Percentiles rank a stretch among this genome's conserved stretches.
Conservation (phyloP, 768 basidiomycete genomes). For the Lentinula aciculospora region DNA sequence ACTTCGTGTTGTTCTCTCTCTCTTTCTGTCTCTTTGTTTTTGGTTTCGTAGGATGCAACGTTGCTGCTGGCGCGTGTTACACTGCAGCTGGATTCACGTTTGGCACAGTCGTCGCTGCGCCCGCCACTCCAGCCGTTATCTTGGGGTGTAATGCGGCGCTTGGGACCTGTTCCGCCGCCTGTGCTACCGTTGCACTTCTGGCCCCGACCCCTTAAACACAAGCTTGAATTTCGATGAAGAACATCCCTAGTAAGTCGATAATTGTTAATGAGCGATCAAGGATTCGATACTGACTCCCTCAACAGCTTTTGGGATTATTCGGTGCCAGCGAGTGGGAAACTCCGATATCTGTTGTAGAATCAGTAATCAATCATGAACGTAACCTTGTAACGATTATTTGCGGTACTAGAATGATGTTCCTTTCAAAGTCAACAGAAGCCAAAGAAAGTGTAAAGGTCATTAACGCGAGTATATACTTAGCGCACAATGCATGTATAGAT, state of each 20-base stretch:
- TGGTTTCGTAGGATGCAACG: slow-evolving; percentile 23
- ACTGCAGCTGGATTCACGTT: slow-evolving; percentile 32
- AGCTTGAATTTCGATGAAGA: not conserved
- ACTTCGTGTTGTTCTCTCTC: not conserved
- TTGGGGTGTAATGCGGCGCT: slow-evolving; percentile 33
- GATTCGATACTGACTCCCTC: no score
- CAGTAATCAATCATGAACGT: no score
- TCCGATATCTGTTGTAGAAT: no score
- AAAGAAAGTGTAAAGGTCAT: no score
- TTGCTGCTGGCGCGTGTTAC: slow-evolving; percentile 33
- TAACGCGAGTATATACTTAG: no score
- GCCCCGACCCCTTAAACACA: slow-evolving; percentile 8
- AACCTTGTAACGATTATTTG: no score
- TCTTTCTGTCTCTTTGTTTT: not conserved
- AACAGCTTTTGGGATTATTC: no score
- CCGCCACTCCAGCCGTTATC: slow-evolving; percentile 27
- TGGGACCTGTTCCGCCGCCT: slow-evolving; percentile 10
- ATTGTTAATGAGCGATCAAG: no score
- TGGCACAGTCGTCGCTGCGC: slow-evolving; percentile 31
- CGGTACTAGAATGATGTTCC: no score
- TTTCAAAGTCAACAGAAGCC: no score
- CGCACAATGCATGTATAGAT: not conserved
- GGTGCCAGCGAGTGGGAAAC: no score
- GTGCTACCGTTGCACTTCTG: slow-evolving; percentile 9
- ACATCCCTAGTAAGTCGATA: not conserved